A percentile compares a stretch with the other conserved stretches of the same genome.
Conservation (phyloP, 2,329 filamentous ascomycete species). For the Cadophora sp. region DNA sequence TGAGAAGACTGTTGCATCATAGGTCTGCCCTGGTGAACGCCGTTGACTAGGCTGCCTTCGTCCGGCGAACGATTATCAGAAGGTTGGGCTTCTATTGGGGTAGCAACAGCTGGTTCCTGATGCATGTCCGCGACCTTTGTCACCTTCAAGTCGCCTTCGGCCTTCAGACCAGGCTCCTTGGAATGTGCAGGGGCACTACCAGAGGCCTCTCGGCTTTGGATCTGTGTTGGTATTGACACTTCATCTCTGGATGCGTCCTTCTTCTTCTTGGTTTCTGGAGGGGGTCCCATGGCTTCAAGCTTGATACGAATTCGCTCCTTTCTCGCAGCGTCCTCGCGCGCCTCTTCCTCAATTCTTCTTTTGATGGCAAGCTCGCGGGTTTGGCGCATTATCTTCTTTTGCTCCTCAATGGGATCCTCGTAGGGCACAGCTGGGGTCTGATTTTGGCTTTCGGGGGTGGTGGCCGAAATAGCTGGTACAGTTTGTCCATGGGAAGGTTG, state of each 20-base stretch:
- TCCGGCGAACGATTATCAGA: constrained; percentile 26
- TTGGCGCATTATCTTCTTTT: constrained; percentile 76
- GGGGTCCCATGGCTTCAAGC: constrained; percentile 71
- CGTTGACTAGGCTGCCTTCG: constrained; percentile 34
- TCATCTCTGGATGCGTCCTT: constrained; percentile 58
- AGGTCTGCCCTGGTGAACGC: constrained; percentile 36
- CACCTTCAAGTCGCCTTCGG: constrained; percentile 23
- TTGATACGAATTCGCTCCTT: constrained; percentile 76
- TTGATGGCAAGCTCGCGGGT: constrained; percentile 73
- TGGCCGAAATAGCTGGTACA: constrained; percentile 47
- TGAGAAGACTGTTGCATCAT: constrained; percentile 31
- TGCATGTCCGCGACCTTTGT: constrained; percentile 23
- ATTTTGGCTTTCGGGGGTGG: constrained; percentile 43
- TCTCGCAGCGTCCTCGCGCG: constrained; percentile 73
- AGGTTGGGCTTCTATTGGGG: constrained; percentile 25
- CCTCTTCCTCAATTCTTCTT: constrained; percentile 71
- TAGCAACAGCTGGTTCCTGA: constrained; percentile 16
- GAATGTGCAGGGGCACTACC: constrained; percentile 21
- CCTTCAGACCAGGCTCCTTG: constrained; percentile 27
- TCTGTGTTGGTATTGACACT: constrained; percentile 47
- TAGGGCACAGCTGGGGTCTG: constrained; percentile 43
- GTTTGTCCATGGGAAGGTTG: constrained; percentile 41
- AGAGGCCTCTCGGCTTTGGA: constrained; percentile 39
- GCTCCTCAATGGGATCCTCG: constrained; percentile 66
- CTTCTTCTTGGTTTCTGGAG: constrained; percentile 66